These are phyloP conservation scores for Chaetomium olivaceum DNA, from an alignment of 2,329 filamentous ascomycete genomes.

Conservation along the genomic window DNA sequence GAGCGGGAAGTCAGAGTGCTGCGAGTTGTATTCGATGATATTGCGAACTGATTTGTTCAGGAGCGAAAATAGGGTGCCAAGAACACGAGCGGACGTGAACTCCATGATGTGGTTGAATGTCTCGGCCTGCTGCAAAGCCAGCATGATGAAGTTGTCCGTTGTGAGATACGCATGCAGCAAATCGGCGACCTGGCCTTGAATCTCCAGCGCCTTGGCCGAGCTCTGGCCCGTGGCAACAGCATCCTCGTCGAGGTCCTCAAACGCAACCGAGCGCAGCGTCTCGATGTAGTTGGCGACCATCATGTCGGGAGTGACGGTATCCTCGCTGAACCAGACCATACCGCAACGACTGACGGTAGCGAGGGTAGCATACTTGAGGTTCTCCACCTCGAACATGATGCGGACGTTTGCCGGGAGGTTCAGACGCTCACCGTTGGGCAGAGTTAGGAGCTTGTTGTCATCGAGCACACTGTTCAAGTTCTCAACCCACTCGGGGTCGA, in stretches of 20 bases:
- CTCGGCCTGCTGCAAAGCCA: slow-evolving; percentile 73
- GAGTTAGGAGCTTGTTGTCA: slow-evolving; percentile 95
- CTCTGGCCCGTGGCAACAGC: slow-evolving; percentile 73
- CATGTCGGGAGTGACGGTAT: slow-evolving; percentile 90
- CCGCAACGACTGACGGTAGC: slow-evolving; percentile 99
- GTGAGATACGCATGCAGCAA: slow-evolving; percentile 74
- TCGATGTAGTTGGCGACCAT: slow-evolving; percentile 91
- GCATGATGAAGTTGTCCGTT: slow-evolving; percentile 76
- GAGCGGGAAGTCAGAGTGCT: slow-evolving; percentile 91
- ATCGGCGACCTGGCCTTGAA: slow-evolving; percentile 78
- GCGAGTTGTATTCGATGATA: slow-evolving; percentile 91
- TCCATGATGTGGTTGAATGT: slow-evolving; percentile 97
- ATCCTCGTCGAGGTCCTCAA: slow-evolving; percentile 96
- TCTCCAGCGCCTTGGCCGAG: slow-evolving; percentile 73
- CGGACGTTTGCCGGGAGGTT: slow-evolving; percentile 92
- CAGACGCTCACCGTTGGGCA: slow-evolving; percentile 97
- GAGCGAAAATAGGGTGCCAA: slow-evolving; percentile 92
- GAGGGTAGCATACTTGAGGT: slow-evolving; percentile 91
- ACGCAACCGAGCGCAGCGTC: slow-evolving; percentile 75
- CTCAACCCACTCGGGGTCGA: slow-evolving; percentile 99
- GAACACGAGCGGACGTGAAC: slow-evolving; percentile 84
- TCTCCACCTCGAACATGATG: slow-evolving; percentile 99
- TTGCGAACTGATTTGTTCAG: slow-evolving; percentile 92
- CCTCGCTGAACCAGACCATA: slow-evolving; percentile 99
- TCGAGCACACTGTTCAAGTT: slow-evolving; percentile 99